These are phyloP conservation scores for Arctium lappa DNA, from an alignment of 129 eudicot species.

Conservation along the genomic window DNA sequence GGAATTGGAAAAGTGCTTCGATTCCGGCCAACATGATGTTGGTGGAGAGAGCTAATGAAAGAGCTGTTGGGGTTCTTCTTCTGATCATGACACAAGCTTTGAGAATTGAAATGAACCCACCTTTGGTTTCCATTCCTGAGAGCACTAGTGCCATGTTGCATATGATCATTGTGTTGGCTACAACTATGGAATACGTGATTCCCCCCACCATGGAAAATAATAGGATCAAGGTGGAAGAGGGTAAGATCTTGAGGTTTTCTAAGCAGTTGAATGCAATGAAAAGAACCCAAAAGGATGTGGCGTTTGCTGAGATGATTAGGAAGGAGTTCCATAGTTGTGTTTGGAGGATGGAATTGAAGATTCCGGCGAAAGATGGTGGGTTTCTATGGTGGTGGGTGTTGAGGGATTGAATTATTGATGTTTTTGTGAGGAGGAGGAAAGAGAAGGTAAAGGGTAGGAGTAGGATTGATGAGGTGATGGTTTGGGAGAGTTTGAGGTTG, in stretches of 20 bases:
- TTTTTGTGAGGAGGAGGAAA: constrained; percentile 66
- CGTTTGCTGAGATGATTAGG: constrained; percentile 62
- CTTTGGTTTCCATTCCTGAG: constrained; percentile 46
- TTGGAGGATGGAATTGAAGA: constrained; percentile 41
- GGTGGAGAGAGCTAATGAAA: constrained; percentile 56
- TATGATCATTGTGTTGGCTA: constrained; percentile 53
- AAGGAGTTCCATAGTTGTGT: constrained; percentile 74
- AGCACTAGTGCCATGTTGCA: constrained; percentile 53
- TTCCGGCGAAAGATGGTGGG: constrained; percentile 15
- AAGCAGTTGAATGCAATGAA: constrained; percentile 44
- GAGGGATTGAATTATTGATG: constrained; percentile 46
- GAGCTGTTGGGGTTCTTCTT: constrained; percentile 52
- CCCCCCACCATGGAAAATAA: constrained; percentile 37
- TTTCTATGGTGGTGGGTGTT: constrained; percentile 14
- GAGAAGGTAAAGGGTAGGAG: constrained; percentile 61
- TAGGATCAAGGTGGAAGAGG: constrained; percentile 23
- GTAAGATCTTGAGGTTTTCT: constrained; percentile 30
- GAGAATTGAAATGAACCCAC: constrained; percentile 49
- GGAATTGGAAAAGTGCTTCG: constrained; percentile 73
- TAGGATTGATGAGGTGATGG: constrained; percentile 50
- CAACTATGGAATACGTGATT: constrained; percentile 51
- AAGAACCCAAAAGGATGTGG: constrained; percentile 56
- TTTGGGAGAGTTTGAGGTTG: constrained; percentile 65
- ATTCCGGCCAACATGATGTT: constrained; percentile 56
- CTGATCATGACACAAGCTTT: constrained; percentile 51